Evolutionary conservation across 2,329 filamentous ascomycete species (phyloP), one percentile per base, ranked within the genome.

Genomic region (Talaromyces sp.): DNA sequence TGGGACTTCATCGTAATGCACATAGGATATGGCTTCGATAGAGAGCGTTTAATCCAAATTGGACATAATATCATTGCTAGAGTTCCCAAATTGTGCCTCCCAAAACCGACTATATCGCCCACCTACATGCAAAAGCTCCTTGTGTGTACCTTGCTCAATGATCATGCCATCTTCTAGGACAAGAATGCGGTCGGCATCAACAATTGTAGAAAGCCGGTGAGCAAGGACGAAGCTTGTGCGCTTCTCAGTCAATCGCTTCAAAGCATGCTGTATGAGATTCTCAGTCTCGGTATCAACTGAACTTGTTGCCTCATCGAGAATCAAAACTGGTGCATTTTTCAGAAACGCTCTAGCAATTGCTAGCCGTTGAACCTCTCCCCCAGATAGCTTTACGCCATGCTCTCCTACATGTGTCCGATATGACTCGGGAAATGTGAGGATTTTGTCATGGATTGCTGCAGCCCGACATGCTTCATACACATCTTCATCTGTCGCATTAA

Each of bases 161-260:
- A 95, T 87, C 36, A 82, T 80, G 14, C 91, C 91, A 53, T 85
- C 83, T 58, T 88, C 86, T 24, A 91, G 79, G 39, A 94, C 90
- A 47, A 91, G 78, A 55, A 96, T 91, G 65, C 91, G 88, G 69
- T 95, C 89, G 6, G 91, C 91, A 53, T 89, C 87, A 3, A 89
- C 91, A 63, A 93, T 93, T 1, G 87, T 91, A 27, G 89, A 94
- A 19, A 96, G 77, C 48, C 91, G 87, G 72, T 96, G 91, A 48
- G 72, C 72, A 48, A 75, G 66, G 4, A 67, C 62, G 49, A 73
- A 48, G 5, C 65, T 72, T 13, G 70, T 72, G n/a, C 70, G 54
- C 8, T 47, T 55, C 19, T 37, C 29, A 19, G 49, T 55, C 14
- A 56, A 27, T 33, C 54, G 52, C 5, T 56, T 56, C 44, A 64